Conservation (phyloP, 139 green algal species). For the Coccomyxa sp. region DNA sequence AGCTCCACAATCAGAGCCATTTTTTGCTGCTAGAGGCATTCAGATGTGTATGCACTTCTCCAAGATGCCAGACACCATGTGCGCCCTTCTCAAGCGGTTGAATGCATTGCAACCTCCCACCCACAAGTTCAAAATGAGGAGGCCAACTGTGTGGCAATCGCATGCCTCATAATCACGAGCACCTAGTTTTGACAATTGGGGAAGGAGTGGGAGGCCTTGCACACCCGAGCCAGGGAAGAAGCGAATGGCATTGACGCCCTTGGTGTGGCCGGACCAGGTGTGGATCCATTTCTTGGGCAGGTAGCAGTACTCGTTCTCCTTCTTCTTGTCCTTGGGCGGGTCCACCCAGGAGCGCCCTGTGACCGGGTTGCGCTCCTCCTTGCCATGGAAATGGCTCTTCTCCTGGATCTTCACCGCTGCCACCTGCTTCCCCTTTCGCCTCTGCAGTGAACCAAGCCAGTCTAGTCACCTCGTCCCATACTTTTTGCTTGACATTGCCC, state of each 20-base stretch:
- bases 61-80: neutral
- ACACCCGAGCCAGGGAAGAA: too few relatives aligned
- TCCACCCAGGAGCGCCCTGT: conserved; percentile 55
- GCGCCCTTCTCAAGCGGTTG: too few relatives aligned
- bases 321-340: conserved; percentile 48
- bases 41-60: neutral
- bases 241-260: conserved; percentile 84
- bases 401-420: conserved; percentile 43
- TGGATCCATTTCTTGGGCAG: conserved; percentile 91
- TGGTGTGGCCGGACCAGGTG: conserved; percentile 90
- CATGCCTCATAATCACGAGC: too few relatives aligned
- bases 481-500: neutral
- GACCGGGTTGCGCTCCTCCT: conserved; percentile 26
- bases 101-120: too few relatives aligned
- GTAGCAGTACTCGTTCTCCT: conserved; percentile 72
- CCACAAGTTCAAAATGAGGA: too few relatives aligned
- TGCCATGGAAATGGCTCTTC: conserved; percentile 50
- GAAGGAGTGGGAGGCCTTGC: too few relatives aligned
- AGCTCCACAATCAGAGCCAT: conserved; percentile 60
- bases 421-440: conserved; percentile 39
- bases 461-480: neutral
- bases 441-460: neutral
- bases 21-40: conserved; percentile 24
- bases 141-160: too few relatives aligned
- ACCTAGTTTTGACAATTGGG: too few relatives aligned